Percentiles rank a stretch among this genome's conserved stretches.
These are phyloP conservation scores for Amoebophrya sp. DNA, from an alignment of 169 alveolate genomes.

Conservation along the genomic window DNA sequence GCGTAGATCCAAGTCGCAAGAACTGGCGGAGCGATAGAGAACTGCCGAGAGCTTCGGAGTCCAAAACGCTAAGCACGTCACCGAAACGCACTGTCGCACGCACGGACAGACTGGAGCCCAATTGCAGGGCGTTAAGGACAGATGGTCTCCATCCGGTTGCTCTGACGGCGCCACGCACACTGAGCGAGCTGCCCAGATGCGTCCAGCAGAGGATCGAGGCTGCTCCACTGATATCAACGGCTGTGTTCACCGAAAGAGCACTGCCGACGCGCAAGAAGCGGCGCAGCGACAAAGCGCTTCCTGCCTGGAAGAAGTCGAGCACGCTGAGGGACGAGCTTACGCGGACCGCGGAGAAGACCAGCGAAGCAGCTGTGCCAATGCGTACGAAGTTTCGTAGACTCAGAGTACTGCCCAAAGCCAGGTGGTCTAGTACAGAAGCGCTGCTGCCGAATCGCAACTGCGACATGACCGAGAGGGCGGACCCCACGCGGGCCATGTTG, in stretches of 20 bases:
- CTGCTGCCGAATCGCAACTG: slow-evolving; percentile 8
- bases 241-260: not conserved
- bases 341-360: slow-evolving; percentile 12
- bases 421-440: not conserved
- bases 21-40: not conserved
- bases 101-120: not conserved
- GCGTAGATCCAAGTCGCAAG: not conserved
- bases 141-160: not conserved
- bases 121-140: not conserved
- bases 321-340: not conserved
- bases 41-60: not conserved
- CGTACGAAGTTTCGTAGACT: not conserved
- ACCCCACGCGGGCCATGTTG: not conserved
- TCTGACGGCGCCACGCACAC: not conserved
- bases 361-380: not conserved
- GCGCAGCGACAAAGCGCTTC: not conserved
- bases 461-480: not conserved
- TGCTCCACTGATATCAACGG: not conserved
- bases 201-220: not conserved
- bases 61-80: not conserved
- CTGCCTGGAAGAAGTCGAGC: not conserved
- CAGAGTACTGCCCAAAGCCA: not conserved
- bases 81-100: not conserved
- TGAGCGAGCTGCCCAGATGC: not conserved
- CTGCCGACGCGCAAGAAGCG: not conserved